Evolutionary conservation across 2,329 filamentous ascomycete genomes (phyloP).

Genomic region (Penicillium sp.): DNA sequence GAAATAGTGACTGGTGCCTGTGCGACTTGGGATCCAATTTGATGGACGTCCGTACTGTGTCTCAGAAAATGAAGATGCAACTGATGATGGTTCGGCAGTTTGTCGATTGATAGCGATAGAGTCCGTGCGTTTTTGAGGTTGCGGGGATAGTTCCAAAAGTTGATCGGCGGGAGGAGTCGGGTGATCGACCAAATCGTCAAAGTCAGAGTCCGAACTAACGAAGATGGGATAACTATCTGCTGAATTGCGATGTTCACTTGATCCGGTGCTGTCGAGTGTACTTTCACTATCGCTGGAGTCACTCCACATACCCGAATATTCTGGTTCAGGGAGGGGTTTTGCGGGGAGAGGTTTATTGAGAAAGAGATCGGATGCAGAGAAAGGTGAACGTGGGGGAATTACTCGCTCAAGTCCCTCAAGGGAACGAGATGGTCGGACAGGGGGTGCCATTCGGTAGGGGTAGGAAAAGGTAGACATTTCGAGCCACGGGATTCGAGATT

Average conservation of each 20-base stretch:
- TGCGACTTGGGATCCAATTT: slow-evolving; percentile 20
- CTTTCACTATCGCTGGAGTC: slow-evolving; percentile 28
- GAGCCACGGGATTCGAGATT: not conserved
- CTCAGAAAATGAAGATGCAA: slow-evolving; percentile 12
- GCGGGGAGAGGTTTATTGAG: slow-evolving; percentile 34
- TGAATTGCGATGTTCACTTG: slow-evolving; percentile 24
- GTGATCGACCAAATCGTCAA: slow-evolving; percentile 28
- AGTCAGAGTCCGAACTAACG: slow-evolving; percentile 28
- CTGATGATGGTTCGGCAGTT: not conserved
- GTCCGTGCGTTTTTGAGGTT: slow-evolving; percentile 14
- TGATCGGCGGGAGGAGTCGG: slow-evolving; percentile 17
- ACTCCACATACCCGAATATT: slow-evolving; percentile 24
- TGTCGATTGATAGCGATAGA: slow-evolving; percentile 13
- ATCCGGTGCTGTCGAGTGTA: slow-evolving; percentile 24
- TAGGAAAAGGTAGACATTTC: slow-evolving; percentile 21
- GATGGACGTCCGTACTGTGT: slow-evolving; percentile 26
- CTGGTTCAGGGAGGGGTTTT: slow-evolving; percentile 26
- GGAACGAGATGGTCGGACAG: slow-evolving; percentile 35
- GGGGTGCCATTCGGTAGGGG: slow-evolving; percentile 29
- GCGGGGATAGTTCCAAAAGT: slow-evolving; percentile 11
- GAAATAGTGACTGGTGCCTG: slow-evolving; percentile 37
- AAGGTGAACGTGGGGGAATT: slow-evolving; percentile 27
- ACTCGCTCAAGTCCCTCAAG: slow-evolving; percentile 39
- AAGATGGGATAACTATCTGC: slow-evolving; percentile 35
- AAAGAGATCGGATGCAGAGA: slow-evolving; percentile 15